Conservation (phyloP, 164 flowering plant species). For the Aristolochia fimbriata region DNA sequence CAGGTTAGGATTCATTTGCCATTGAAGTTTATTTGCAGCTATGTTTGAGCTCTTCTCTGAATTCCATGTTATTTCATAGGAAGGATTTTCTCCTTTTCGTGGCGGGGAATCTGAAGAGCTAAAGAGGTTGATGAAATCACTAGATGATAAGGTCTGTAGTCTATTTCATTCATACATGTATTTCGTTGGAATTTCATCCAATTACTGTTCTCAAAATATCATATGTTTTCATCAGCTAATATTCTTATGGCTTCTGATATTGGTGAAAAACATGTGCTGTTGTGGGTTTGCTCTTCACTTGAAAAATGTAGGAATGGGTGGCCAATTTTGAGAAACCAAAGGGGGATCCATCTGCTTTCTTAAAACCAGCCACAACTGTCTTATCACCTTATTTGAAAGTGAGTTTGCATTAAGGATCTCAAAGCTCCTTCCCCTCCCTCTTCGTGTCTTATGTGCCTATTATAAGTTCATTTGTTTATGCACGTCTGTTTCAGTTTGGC, state of each 20-base stretch:
- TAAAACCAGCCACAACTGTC: conserved; percentile 90
- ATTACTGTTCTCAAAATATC: too few relatives aligned
- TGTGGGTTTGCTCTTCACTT: not conserved
- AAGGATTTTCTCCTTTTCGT: conserved; percentile 58
- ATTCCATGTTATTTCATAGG: conserved; percentile 29
- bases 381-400: conserved; percentile 92
- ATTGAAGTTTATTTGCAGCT: not conserved
- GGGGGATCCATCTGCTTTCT: conserved; percentile 82
- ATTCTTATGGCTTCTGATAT: too few relatives aligned
- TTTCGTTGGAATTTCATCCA: too few relatives aligned
- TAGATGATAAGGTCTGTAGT: conserved; percentile 43
- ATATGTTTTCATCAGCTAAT: too few relatives aligned
- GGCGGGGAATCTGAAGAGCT: conserved; percentile 92
- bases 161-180: not conserved
- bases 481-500: not conserved
- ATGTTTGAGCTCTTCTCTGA: conserved; percentile 1
- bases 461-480: conserved; percentile 18
- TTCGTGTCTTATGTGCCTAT: conserved; percentile 53
- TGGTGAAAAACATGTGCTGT: not conserved
- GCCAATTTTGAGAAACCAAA: conserved; percentile 94
- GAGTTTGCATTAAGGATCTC: conserved; percentile 17
- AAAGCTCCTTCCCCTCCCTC: not conserved
- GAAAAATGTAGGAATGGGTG: conserved; percentile 64
- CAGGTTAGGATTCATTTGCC: conserved; percentile 30
- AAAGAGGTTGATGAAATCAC: conserved; percentile 53